Percentiles rank a stretch among this genome's conserved stretches.
Conservation (phyloP, 2,329 filamentous ascomycete species). For the Alternaria conjuncta region DNA sequence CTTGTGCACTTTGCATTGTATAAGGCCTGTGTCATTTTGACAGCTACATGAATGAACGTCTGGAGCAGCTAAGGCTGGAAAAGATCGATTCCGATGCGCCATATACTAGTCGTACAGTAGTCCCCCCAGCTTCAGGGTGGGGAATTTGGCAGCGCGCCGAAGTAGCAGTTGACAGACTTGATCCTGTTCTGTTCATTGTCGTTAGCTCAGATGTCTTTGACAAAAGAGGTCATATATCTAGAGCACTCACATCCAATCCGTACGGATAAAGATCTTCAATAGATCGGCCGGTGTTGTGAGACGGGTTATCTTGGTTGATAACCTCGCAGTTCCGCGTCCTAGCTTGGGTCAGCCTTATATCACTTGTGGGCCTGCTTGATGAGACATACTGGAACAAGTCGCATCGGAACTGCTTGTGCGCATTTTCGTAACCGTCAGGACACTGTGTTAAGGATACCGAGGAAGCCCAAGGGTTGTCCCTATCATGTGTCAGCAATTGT, state of each 20-base stretch:
- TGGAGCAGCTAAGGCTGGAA: background rate
- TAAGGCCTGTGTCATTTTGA: background rate
- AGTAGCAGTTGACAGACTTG: background rate
- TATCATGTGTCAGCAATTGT: background rate
- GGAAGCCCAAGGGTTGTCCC: background rate
- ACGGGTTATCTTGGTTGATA: too few species aligned
- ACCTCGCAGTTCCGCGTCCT: too few species aligned
- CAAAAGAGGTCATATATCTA: background rate
- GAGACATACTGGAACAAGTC: too few species aligned
- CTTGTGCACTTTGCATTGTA: background rate
- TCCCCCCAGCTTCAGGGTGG: too few species aligned
- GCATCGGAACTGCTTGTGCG: too few species aligned
- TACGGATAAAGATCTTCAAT: too few species aligned
- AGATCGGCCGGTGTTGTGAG: too few species aligned
- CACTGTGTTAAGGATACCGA: background rate
- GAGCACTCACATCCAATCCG: background rate
- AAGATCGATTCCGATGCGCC: background rate
- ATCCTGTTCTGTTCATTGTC: background rate
- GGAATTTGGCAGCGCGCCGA: background rate
- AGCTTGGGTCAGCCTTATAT: background rate
- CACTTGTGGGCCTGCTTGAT: background rate
- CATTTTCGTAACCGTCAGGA: too few species aligned
- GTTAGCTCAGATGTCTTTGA: background rate
- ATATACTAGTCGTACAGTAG: too few species aligned
- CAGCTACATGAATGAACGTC: background rate